Evolutionary conservation across 2,329 filamentous ascomycete species (phyloP).

Genomic region (Talaromyces amestolkiae): DNA sequence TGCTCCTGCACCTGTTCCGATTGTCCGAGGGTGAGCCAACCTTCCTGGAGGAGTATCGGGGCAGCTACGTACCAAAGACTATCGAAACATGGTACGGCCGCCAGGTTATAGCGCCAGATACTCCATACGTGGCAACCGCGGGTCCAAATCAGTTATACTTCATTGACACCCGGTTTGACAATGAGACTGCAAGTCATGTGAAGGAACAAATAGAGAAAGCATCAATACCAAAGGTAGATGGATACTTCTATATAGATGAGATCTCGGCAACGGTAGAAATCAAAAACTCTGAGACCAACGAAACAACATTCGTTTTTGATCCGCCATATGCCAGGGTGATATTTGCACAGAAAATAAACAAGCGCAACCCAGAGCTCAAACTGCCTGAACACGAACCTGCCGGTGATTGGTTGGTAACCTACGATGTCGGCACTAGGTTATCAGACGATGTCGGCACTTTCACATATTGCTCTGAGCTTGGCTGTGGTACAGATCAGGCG

Average conservation of each 20-base stretch:
- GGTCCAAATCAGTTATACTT: conserved; percentile 18
- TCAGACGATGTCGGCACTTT: neutral
- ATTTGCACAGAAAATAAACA: conserved; percentile 21
- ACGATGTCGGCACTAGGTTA: neutral
- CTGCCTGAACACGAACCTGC: conserved; percentile 17
- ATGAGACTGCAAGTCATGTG: conserved; percentile 18
- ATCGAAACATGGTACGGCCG: conserved; percentile 14
- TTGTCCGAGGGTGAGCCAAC: conserved; percentile 13
- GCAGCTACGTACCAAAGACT: conserved; percentile 16
- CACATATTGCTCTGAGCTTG: neutral
- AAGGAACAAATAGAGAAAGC: conserved; percentile 20
- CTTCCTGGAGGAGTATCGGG: conserved; percentile 19
- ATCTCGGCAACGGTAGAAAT: conserved; percentile 17
- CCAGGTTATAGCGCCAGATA: conserved; percentile 20
- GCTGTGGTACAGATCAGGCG: neutral
- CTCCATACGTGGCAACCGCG: conserved; percentile 18
- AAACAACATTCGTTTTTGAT: conserved; percentile 21
- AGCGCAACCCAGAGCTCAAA: conserved; percentile 18
- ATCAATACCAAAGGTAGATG: neutral
- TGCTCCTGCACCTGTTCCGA: conserved; percentile 14
- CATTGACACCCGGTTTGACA: conserved; percentile 18
- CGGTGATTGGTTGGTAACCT: conserved; percentile 5
- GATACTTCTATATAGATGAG: conserved; percentile 21
- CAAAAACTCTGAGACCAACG: conserved; percentile 15
- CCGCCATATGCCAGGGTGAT: conserved; percentile 18